Percentiles rank a stretch among this genome's conserved stretches.
These are phyloP conservation scores for Oryza meyeriana DNA, from an alignment of 176 grass and related monocot genomes.

Conservation along the genomic window DNA sequence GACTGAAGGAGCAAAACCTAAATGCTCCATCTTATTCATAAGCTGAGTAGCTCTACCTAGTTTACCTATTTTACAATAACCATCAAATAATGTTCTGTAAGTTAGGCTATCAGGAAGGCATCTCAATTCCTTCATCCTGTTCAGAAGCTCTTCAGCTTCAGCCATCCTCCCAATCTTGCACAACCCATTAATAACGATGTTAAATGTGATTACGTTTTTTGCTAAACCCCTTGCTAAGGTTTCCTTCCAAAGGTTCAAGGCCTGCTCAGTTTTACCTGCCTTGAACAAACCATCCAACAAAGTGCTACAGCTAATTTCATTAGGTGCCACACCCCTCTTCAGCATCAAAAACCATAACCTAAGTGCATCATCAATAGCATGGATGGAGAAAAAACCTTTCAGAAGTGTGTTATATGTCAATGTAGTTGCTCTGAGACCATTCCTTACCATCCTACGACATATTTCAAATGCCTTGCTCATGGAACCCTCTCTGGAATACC, in stretches of 20 bases:
- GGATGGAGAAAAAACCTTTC: conserved; percentile 72
- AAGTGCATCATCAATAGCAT: conserved; percentile 71
- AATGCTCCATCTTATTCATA: conserved; percentile 57
- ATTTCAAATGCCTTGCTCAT: conserved; percentile 72
- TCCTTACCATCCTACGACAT: conserved; percentile 60
- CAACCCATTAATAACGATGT: conserved; percentile 71
- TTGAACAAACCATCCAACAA: conserved; percentile 84
- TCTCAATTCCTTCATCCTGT: conserved; percentile 60
- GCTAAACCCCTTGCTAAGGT: conserved; percentile 78
- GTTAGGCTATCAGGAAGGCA: conserved; percentile 67
- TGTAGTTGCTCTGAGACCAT: conserved; percentile 48
- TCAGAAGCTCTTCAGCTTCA: conserved; percentile 63
- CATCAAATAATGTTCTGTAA: conserved; percentile 74
- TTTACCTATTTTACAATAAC: conserved; percentile 81
- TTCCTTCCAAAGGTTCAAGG: conserved; percentile 88
- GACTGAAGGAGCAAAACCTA: conserved; percentile 66
- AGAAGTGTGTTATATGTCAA: conserved; percentile 79
- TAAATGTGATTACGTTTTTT: conserved; percentile 54
- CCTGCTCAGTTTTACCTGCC: conserved; percentile 50
- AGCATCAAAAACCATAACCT: conserved; percentile 90
- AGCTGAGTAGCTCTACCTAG: conserved; percentile 49
- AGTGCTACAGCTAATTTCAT: conserved; percentile 87
- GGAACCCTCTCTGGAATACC: conserved; percentile 70
- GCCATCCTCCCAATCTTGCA: conserved; percentile 67
- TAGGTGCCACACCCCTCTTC: conserved; percentile 65